Base-by-base conservation (phyloP, 345 rosid species). In the Jatropha curcas region DNA sequence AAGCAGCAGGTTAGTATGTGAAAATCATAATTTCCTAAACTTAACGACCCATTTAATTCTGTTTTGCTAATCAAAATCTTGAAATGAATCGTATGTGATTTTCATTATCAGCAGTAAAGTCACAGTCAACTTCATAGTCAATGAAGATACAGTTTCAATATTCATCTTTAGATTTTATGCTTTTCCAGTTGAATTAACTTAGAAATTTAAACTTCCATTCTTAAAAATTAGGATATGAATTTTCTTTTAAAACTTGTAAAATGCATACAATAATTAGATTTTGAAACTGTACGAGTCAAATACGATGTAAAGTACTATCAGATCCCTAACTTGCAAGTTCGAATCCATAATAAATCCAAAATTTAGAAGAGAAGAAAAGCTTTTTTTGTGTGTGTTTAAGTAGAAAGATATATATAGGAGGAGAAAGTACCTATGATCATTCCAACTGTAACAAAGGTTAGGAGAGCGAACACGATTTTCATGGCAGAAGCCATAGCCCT, bases 381-480 rank as follows among this genome's bases (percentile, higher is more conserved):
- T 0, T 28, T 46, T 7, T 27, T 35, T 24, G 25, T 3, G 31
- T 27, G 35, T n/a, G 13, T 25, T 39, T 30, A 28, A 6, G 25
- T 17, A 30, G n/a, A 30, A 12, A n/a, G 1, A 41, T 17, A 30
- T 19, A 71, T 39, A 74, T 30, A 50, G 19, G 61, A 16, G 51
- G 27, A 22, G 25, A 39, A 28, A 60, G 70, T 80, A 94, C 98
- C 98, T 78, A 90, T 83, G 74, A 94, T 89, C 97, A 94, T 94
- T 64, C 98, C 98, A 60, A 87, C 65, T 16, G 96, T 90, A 85
- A 94, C 96, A 80, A 94, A 87, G 48, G 97, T 89, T 43, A 94
- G 77, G 62, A 94, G 89, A 43, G 94, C 97, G 67, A 92, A 79
- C 37, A 92, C 86, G 71, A 92, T 86, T 79, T 81, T 92, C 93